These are phyloP conservation scores for Pythium plurisporium DNA, from an alignment of 352 stramenopile genomes.

Conservation along the genomic window DNA sequence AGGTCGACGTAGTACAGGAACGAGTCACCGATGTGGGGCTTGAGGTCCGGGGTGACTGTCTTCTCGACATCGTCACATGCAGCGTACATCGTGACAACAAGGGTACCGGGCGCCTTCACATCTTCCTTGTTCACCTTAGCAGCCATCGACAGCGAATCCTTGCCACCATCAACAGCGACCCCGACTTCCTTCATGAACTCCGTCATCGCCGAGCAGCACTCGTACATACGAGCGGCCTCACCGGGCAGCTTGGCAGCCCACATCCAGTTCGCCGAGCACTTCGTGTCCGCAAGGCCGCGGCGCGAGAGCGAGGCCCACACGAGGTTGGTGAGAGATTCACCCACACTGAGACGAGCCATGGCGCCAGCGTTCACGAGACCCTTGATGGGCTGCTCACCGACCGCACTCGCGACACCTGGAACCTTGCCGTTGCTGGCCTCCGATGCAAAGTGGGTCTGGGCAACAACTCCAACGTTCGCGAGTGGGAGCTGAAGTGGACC, in stretches of 20 bases:
- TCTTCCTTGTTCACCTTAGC: constrained; percentile 92
- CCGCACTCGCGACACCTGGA: constrained; percentile 94
- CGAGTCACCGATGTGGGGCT: constrained; percentile 74
- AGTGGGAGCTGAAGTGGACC: constrained; percentile 96
- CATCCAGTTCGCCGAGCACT: constrained; percentile 99
- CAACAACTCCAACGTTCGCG: constrained; percentile 96
- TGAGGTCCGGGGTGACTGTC: constrained; percentile 97
- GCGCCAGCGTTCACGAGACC: constrained; percentile 92
- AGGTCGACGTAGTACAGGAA: constrained; percentile 96
- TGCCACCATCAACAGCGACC: constrained; percentile 97
- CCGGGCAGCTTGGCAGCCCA: constrained; percentile 98
- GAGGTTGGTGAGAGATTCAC: constrained; percentile 98
- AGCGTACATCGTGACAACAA: constrained; percentile 98
- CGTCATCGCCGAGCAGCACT: constrained; percentile 95
- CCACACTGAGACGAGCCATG: constrained; percentile 96
- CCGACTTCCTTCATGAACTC: constrained; percentile 94
- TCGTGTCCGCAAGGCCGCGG: constrained; percentile 94
- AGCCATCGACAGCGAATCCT: constrained; percentile 99
- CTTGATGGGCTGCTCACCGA: constrained; percentile 98
- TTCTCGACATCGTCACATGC: constrained; percentile 95
- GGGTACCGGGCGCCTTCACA: constrained; percentile 97
- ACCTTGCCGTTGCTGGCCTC: constrained; percentile 57
- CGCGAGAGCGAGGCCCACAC: constrained; percentile 93
- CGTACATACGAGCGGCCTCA: constrained; percentile 99
- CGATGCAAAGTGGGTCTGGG: constrained; percentile 93